A percentile compares a stretch with the other conserved stretches of the same genome.
Conservation (phyloP, 306 rosid species). For the Alnus glutinosa region DNA sequence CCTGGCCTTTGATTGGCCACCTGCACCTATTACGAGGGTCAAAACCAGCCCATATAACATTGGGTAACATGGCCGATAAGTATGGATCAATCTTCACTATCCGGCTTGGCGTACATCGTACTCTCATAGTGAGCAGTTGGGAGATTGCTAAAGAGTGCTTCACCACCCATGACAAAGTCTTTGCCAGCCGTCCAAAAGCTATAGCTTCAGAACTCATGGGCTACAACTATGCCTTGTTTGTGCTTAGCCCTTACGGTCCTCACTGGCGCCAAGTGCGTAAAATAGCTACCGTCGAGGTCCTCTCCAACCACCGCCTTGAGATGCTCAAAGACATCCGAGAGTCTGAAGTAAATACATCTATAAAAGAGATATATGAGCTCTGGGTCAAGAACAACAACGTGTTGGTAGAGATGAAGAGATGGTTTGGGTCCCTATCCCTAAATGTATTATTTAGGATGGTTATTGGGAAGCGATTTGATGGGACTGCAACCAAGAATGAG, state of each 20-base stretch:
- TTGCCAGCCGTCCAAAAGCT: too few relatives aligned
- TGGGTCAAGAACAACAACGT: background rate
- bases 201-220: too few relatives aligned
- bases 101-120: conserved; percentile 20
- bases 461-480: conserved; percentile 28
- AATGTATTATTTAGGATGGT: conserved; percentile 28
- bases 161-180: conserved; percentile 8
- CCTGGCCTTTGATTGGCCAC: conserved; percentile 48
- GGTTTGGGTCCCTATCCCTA: conserved; percentile 29
- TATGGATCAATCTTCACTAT: conserved; percentile 32
- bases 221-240: too few relatives aligned
- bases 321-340: too few relatives aligned
- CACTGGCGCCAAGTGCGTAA: too few relatives aligned
- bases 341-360: background rate
- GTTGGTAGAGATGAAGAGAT: conserved; percentile 33
- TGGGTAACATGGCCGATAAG: conserved; percentile 30
- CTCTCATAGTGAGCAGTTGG: conserved; percentile 19
- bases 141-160: conserved; percentile 39
- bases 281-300: too few relatives aligned
- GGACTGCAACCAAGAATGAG: background rate
- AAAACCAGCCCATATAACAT: conserved; percentile 3
- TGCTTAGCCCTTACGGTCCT: conserved; percentile 11
- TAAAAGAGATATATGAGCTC: conserved; percentile 13
- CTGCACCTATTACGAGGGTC: conserved; percentile 29
- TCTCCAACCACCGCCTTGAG: too few relatives aligned